A percentile compares a stretch with the other conserved stretches of the same genome.
phyloP scores from a whole-genome alignment of 2,329 filamentous ascomycete species.

The Ophiocordyceps camponoti-saundersi region DNA sequence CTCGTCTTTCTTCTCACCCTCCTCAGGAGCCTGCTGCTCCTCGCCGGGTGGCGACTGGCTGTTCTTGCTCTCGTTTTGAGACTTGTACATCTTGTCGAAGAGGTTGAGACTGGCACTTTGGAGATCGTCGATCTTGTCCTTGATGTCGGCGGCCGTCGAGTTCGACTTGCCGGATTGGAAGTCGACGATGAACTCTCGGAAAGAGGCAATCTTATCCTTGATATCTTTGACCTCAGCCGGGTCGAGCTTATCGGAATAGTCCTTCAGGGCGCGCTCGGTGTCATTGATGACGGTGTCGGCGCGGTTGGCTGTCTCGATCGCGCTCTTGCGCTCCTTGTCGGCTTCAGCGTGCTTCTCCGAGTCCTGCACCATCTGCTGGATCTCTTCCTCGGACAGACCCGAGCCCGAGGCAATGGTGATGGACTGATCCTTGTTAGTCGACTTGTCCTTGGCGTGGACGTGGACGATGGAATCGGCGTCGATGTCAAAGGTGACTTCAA shows the following conservation, averaged over 20 bases:
- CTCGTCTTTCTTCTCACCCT: conserved; percentile 65
- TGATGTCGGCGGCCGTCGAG: conserved; percentile 80
- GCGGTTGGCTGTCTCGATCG: conserved; percentile 94
- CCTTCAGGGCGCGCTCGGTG: conserved; percentile 95
- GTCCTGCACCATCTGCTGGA: conserved; percentile 93
- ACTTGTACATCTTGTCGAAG: conserved; percentile 99
- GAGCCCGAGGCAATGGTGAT: conserved; percentile 98
- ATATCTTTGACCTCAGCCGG: conserved; percentile 89
- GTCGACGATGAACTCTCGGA: conserved; percentile 85
- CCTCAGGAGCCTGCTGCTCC: conserved; percentile 38
- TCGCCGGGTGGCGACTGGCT: conserved; percentile 32
- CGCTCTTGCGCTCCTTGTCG: conserved; percentile 91
- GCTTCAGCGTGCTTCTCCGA: conserved; percentile 90
- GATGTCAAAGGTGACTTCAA: conserved; percentile 98
- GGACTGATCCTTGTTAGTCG: conserved; percentile 97
- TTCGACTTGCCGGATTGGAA: conserved; percentile 82
- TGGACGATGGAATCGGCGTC: conserved; percentile 96
- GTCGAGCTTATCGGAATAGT: conserved; percentile 90
- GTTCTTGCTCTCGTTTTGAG: conserved; percentile 48
- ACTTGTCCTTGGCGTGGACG: conserved; percentile 97
- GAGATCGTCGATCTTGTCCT: conserved; percentile 97
- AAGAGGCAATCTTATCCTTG: conserved; percentile 75
- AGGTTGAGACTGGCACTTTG: conserved; percentile 90
- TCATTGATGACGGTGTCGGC: conserved; percentile 94
- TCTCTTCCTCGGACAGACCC: conserved; percentile 86